Conservation (phyloP, 1,139 yeast species). For the Yarrowia galli region DNA sequence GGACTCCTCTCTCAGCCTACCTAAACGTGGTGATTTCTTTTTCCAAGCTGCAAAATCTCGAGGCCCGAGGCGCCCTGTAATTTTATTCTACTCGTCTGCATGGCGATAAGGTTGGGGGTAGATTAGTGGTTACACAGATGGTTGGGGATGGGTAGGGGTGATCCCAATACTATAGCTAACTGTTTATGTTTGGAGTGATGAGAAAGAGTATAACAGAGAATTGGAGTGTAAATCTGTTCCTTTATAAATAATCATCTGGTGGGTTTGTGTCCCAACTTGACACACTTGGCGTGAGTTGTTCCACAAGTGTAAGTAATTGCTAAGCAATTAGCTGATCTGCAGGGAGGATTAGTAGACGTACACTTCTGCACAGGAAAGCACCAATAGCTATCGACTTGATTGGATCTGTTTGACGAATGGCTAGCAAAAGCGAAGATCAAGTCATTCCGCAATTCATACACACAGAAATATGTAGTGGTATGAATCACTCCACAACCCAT, state of each 20-base stretch:
- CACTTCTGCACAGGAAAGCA: too few relatives aligned
- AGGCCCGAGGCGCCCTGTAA: slow-evolving; percentile 16
- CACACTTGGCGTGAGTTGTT: background rate
- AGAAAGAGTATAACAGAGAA: too few relatives aligned
- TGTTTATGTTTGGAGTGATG: too few relatives aligned
- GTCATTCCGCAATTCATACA: too few relatives aligned
- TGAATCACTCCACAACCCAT: too few relatives aligned
- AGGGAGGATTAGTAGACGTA: background rate
- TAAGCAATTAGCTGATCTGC: background rate
- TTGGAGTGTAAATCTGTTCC: too few relatives aligned
- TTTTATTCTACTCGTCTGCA: slow-evolving; percentile 19
- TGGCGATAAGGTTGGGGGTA: slow-evolving; percentile 33
- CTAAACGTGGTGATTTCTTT: background rate
- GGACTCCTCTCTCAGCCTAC: background rate
- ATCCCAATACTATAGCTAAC: too few relatives aligned
- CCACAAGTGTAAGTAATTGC: background rate
- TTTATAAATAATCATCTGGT: background rate
- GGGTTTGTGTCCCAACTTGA: background rate
- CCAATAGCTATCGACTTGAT: too few relatives aligned
- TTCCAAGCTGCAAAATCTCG: background rate
- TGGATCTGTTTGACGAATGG: too few relatives aligned
- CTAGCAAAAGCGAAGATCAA: too few relatives aligned
- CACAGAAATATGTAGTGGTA: too few relatives aligned
- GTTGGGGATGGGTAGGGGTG: background rate
- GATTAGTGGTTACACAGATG: slow-evolving; percentile 31